Conservation (phyloP, 306 rosid genomes). For the Lagenaria siceraria region DNA sequence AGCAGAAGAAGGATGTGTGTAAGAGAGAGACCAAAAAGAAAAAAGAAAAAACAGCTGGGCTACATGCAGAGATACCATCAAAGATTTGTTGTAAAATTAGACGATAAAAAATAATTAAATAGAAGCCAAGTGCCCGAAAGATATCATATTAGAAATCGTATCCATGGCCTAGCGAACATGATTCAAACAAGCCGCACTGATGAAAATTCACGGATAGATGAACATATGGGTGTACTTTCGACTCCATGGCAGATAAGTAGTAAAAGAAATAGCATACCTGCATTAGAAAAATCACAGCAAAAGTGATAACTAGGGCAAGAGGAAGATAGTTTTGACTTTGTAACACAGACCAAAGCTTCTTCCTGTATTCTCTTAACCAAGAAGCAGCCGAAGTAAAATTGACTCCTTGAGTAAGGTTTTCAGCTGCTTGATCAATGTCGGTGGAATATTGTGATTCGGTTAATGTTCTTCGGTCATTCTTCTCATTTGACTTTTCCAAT, state of each 20-base stretch:
- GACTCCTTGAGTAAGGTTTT: conserved; percentile 22
- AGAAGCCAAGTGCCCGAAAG: background rate
- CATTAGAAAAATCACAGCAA: conserved; percentile 75
- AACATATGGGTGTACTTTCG: background rate
- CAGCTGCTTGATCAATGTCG: conserved; percentile 18
- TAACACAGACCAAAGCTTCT: conserved; percentile 37
- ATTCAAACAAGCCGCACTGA: background rate
- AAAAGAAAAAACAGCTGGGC: background rate
- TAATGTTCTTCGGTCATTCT: conserved; percentile 11
- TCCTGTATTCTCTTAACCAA: conserved; percentile 29
- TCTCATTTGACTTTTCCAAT: conserved; percentile 28
- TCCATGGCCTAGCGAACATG: background rate
- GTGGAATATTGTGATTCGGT: conserved; percentile 15
- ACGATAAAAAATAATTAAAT: background rate
- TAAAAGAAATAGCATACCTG: conserved; percentile 44
- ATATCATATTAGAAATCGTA: background rate
- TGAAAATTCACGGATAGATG: background rate
- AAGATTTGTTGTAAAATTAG: background rate
- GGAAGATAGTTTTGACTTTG: conserved; percentile 60
- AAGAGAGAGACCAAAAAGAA: background rate
- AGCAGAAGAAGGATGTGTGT: background rate
- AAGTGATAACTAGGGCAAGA: conserved; percentile 34
- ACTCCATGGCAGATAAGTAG: conserved; percentile 2
- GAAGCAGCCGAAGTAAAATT: conserved; percentile 26
- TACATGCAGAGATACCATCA: background rate